Percentiles rank a stretch among this genome's conserved stretches.
Evolutionary conservation across 2,329 filamentous ascomycete genomes (phyloP).

Genomic region (Colletotrichum trifolii): DNA sequence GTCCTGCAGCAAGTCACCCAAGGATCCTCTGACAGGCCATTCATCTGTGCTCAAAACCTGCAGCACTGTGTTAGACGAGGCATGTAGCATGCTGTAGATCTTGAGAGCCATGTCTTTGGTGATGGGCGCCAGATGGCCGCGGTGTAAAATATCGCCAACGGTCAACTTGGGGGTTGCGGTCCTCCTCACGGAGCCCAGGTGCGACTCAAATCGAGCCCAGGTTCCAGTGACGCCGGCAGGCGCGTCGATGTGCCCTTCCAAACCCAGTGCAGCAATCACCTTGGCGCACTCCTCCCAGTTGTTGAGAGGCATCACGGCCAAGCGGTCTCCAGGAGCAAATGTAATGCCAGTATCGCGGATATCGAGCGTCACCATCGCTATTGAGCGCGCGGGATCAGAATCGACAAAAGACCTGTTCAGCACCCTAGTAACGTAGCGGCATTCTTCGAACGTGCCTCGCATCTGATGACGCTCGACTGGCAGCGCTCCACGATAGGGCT

Average conservation of each 20-base stretch:
- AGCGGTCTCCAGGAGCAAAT: conserved; percentile 62
- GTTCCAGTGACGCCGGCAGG: conserved; percentile 49
- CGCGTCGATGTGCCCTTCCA: conserved; percentile 58
- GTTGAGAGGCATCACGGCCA: conserved; percentile 66
- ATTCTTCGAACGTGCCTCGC: conserved; percentile 65
- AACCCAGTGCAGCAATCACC: conserved; percentile 61
- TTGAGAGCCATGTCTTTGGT: conserved; percentile 62
- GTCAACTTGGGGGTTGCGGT: conserved; percentile 46
- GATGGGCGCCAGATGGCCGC: conserved; percentile 62
- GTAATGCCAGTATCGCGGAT: conserved; percentile 64
- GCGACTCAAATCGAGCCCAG: conserved; percentile 60
- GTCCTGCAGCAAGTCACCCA: conserved; percentile 61
- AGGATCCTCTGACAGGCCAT: conserved; percentile 62
- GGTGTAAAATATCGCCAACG: conserved; percentile 60
- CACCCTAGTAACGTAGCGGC: conserved; percentile 59
- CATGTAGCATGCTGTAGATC: conserved; percentile 58
- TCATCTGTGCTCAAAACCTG: conserved; percentile 61
- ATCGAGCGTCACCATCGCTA: conserved; percentile 61
- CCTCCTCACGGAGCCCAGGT: conserved; percentile 53
- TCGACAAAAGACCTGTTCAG: conserved; percentile 58
- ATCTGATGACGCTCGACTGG: conserved; percentile 62
- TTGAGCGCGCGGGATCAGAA: conserved; percentile 55
- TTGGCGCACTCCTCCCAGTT: conserved; percentile 66
- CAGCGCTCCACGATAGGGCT: conserved; percentile 59
- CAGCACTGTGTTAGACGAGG: conserved; percentile 61